Base-by-base conservation (phyloP, 2,329 filamentous ascomycete species). In the Orbilia javanica region DNA sequence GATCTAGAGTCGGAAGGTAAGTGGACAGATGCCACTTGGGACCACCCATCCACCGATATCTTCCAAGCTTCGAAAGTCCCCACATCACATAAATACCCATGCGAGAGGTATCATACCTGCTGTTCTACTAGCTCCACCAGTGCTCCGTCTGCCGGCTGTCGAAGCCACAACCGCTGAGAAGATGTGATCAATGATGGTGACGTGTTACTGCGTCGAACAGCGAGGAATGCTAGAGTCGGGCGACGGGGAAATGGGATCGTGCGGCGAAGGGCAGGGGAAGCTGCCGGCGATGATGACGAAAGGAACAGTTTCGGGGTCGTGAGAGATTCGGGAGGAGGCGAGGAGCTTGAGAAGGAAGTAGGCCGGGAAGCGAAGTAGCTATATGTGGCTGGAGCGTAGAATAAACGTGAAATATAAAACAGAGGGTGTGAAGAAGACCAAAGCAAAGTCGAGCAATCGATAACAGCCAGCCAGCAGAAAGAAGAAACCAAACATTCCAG, bases 131-230 rank as follows among this genome's bases (percentile, higher is more conserved):
- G 65, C 75, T 74, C 70, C 69, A 66, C 69, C 46, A 55, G 50
- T 73, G 52, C 53, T 73, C 67, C 75, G 68, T 48, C 39, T 79
- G 34, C 75, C 75, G 75, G 75, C 75, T 68, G 68, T 72, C 53
- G 75, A 79, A 72, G 75, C 75, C 68, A 73, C 75, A 73, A 79
- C 75, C 67, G 75, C 75, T 36, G 75, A 55, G 34, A 64, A 73
- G 4, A 79, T 79, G 65, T 79, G 70, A 70, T 79, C 75, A 74
- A 79, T 79, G 75, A 57, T 69, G 72, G 50, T 79, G 67, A 76
- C 65, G 67, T 78, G 67, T 62, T 72, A 64, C 42, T 27, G 29
- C 48, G 15, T 50, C 11, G 3, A 42, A 42, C 25, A 31, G 36
- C 46, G n/a, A 22, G 31, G 22, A 25, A 42, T 18, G 27, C 36